Evolutionary conservation across 2,329 filamentous ascomycete genomes (phyloP).

Genomic region (Gaeumannomyces sp.): DNA sequence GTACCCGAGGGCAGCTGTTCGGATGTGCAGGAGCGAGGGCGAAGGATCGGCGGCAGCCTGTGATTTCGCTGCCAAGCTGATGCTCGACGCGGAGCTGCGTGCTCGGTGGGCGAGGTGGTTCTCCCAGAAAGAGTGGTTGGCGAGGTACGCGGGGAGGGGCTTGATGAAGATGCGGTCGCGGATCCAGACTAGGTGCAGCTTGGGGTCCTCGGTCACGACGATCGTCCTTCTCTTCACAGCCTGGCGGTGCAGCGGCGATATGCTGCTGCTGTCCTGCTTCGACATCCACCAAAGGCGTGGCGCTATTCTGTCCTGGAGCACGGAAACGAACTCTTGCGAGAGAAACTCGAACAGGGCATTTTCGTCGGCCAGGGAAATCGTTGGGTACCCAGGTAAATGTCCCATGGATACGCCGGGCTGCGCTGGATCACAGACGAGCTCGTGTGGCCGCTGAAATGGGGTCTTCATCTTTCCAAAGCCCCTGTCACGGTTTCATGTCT

Average conservation of each 20-base stretch:
- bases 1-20: slow-evolving; percentile 3
- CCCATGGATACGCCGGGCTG: too few relatives aligned
- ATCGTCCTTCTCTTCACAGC: background rate
- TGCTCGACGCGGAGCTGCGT: background rate
- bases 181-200: slow-evolving; percentile 9
- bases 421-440: too few relatives aligned
- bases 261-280: background rate
- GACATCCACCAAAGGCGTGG: too few relatives aligned
- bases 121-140: slow-evolving; percentile 10
- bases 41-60: too few relatives aligned
- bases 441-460: too few relatives aligned
- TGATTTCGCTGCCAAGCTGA: background rate
- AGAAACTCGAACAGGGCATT: too few relatives aligned
- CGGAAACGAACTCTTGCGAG: too few relatives aligned
- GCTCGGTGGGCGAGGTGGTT: background rate
- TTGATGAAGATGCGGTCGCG: slow-evolving; percentile 8
- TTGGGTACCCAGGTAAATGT: too few relatives aligned
- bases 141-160: slow-evolving; percentile 7
- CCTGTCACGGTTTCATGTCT: too few relatives aligned
- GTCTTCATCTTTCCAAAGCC: too few relatives aligned
- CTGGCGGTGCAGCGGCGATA: slow-evolving; percentile 9
- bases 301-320: too few relatives aligned
- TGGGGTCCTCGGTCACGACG: slow-evolving; percentile 6
- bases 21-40: background rate
- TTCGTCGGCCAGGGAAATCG: too few relatives aligned